Percentiles rank a stretch among this genome's conserved stretches.
phyloP scores from a whole-genome alignment of 2,329 filamentous ascomycete genomes.

The Xylariaceae sp. region DNA sequence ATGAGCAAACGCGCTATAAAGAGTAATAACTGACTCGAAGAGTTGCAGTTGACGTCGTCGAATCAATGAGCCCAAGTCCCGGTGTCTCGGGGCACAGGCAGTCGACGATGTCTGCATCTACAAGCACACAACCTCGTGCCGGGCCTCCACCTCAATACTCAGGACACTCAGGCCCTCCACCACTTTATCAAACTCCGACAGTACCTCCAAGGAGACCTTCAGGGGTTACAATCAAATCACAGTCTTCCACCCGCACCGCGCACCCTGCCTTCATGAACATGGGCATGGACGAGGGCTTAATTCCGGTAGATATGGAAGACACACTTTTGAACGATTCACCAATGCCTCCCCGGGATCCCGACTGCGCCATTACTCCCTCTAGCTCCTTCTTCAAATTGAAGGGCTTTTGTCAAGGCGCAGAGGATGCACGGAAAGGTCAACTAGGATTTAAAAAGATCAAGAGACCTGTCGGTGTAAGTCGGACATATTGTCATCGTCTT shows the following conservation, averaged over 20 bases:
- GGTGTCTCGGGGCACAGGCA: constrained; percentile 19
- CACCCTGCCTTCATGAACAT: constrained; percentile 1
- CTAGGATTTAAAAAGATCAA: constrained; percentile 50
- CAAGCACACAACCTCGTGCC: constrained; percentile 4
- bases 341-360: constrained; percentile 27
- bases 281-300: constrained; percentile 34
- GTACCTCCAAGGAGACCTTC: constrained; percentile 10
- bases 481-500: not conserved
- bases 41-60: constrained; percentile 34
- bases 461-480: constrained; percentile 43
- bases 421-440: constrained; percentile 47
- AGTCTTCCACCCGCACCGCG: constrained; percentile 10
- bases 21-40: too few species aligned
- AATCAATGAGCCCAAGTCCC: constrained; percentile 25
- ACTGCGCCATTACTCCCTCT: constrained; percentile 42
- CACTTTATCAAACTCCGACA: constrained; percentile 21
- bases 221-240: constrained; percentile 9
- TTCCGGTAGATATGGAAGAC: constrained; percentile 35
- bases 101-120: constrained; percentile 7
- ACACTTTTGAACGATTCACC: constrained; percentile 14
- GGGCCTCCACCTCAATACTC: constrained; percentile 12
- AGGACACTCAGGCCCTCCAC: constrained; percentile 23
- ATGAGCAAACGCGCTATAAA: too few species aligned
- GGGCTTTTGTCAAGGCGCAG: constrained; percentile 55
- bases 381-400: constrained; percentile 54